Base-by-base conservation (phyloP, 306 rosid genomes). In the Dryas alaskensis region DNA sequence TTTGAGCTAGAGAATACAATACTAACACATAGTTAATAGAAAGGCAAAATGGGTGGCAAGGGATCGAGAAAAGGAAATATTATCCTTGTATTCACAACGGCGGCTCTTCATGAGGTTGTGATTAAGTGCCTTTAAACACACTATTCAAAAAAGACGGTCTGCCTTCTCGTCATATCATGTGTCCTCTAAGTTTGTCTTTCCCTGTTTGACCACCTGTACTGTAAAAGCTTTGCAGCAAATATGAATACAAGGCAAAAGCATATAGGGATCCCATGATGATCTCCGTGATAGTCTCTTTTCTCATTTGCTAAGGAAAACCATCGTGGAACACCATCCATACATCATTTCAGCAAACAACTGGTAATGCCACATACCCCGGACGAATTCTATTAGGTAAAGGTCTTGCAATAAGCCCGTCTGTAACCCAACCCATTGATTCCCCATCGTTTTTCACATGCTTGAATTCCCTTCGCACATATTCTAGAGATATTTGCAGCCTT, bases 401-500 rank as follows among this genome's bases (percentile, higher is more conserved):
- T 78, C 98, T 88, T 22, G 97, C 96, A 51, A 93, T 89, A 13
- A 93, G 94, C 59, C 97, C 96, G 53, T 93, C 97, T 2, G 80
- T 83, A 58, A 77, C 70, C 98, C 97, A 93, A 37, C 98, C 97
- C 22, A 22, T 83, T 5, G 77, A 75, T 79, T 91, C 90, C 40
- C 94, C 93, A 45, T 93, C 98, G 11, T 16, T 85, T 82, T 84
- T 91, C 14, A 76, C 88, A 77, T 86, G 93, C 75, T 81, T 67
- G 77, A 93, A 93, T 82, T 91, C 98, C 78, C 97, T 81, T 69
- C 72, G 80, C 57, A 75, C 94, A 70, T 91, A 93, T 42, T 89
- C 98, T 25, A 93, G 86, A 80, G 98, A 89, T 55, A 81, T 64
- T 60, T 81, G 89, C 70, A 93, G 80, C 87, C 88, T 84, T 71